A percentile compares a stretch with the other conserved stretches of the same genome.
Evolutionary conservation across 768 basidiomycete species (phyloP).

Genomic region (Kwoniella sp.): DNA sequence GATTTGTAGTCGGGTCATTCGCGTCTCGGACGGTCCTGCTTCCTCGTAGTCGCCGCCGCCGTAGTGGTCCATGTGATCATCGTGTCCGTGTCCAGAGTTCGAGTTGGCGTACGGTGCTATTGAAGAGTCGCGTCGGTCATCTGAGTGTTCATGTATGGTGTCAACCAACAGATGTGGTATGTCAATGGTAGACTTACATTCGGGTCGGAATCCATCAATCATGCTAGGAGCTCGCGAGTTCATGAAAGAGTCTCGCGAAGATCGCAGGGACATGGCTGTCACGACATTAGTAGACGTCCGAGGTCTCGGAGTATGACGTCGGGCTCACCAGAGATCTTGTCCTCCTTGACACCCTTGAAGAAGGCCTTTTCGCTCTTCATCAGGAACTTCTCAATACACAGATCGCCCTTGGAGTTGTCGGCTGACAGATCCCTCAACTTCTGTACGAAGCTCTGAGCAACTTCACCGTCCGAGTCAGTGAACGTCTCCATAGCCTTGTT

Average conservation of each 20-base stretch:
- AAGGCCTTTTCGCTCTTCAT: conserved; percentile 88
- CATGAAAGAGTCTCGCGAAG: conserved; percentile 48
- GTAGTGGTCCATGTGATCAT: conserved; percentile 26
- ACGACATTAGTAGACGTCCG: neutral
- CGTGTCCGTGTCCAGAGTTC: conserved; percentile 39
- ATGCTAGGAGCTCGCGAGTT: conserved; percentile 43
- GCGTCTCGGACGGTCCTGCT: conserved; percentile 55
- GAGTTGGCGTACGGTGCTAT: conserved; percentile 47
- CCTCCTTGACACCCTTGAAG: conserved; percentile 83
- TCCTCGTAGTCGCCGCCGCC: conserved; percentile 46
- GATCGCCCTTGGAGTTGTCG: conserved; percentile 82
- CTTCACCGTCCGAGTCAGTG: conserved; percentile 88
- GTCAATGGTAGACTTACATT: conserved; percentile 59
- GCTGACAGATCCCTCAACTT: conserved; percentile 71
- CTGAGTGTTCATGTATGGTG: conserved; percentile 19
- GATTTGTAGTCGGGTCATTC: conserved; percentile 80
- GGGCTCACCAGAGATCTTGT: conserved; percentile 66
- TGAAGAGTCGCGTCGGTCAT: conserved; percentile 31
- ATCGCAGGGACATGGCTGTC: conserved; percentile 41
- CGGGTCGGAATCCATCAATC: conserved; percentile 57
- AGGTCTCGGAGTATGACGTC: neutral
- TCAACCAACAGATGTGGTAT: no score
- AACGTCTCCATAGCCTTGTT: conserved; percentile 95
- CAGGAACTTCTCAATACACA: conserved; percentile 87
- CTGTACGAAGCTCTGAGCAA: conserved; percentile 81